A percentile compares a stretch with the other conserved stretches of the same genome.
Evolutionary conservation across 129 eudicot genomes (phyloP).

Genomic region (Arctium lappa): DNA sequence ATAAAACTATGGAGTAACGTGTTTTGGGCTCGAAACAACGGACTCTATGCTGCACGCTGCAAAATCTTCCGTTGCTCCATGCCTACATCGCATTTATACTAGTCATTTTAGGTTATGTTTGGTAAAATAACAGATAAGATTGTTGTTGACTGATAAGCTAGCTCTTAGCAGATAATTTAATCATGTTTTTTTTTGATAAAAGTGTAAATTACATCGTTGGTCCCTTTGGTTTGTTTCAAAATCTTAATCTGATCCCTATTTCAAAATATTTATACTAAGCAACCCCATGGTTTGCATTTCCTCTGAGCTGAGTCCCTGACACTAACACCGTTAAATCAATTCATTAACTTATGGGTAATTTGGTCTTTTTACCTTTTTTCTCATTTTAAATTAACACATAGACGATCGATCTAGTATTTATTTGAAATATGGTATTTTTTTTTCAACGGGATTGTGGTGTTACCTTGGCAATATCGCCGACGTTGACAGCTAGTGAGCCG

Average conservation of each 20-base stretch:
- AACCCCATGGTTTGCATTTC: not conserved
- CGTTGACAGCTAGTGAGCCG: conserved; percentile 35
- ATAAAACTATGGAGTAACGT: conserved; percentile 16
- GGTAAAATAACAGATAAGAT: not conserved
- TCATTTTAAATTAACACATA: not conserved
- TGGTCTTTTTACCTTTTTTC: not conserved
- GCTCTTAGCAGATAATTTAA: not conserved
- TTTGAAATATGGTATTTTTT: not conserved
- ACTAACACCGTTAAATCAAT: not conserved
- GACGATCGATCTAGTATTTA: not conserved
- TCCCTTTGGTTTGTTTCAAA: not conserved
- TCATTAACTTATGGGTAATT: not conserved
- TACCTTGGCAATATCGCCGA: conserved; percentile 53
- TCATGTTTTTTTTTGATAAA: not conserved
- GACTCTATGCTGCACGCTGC: conserved; percentile 51
- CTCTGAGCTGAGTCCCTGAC: not conserved
- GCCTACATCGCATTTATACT: conserved; percentile 8
- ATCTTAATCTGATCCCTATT: not conserved
- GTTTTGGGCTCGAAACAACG: conserved; percentile 33
- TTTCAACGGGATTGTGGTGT: not conserved
- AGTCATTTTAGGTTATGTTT: not conserved
- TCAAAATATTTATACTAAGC: not conserved
- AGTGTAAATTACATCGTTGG: not conserved
- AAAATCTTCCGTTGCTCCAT: conserved; percentile 69
- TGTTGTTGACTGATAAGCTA: not conserved